Base-by-base conservation (phyloP, 1,139 yeast genomes). In the Taiozyma onychis region DNA sequence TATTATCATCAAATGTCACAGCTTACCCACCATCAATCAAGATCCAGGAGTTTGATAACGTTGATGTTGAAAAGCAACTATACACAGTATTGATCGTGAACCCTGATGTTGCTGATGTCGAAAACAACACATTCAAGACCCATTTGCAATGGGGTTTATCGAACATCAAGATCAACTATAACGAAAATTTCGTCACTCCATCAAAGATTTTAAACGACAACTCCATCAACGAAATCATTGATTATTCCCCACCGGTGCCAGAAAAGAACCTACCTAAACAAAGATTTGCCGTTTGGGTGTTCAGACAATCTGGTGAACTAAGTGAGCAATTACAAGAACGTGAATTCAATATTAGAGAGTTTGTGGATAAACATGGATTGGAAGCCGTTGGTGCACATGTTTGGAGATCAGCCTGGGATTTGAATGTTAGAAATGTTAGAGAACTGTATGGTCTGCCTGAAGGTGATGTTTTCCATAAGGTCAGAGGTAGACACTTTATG, bases 261-360 rank as follows among this genome's bases (percentile, higher is more conserved):
- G 98, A 91, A 65, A 88, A 88, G 70, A 93, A 95, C 66, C 76
- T 86, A 8, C 87, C 87, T 32, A 73, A 74, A 35, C 97, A 93
- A 69, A 81, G 99, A 68, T 85, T 87, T 51, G 83, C 89, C 51
- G 81, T 89, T 46, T 90, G 98, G 96, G 95, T 89, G 3, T 87
- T 90, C 69, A 82, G 90, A 69, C 98, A 93, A 68, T 55, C 62
- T 11, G 50, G 54, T 16, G 64, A 64, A 37, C 58, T 66, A 18
- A 51, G 59, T 21, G 59, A 60, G 9, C 58, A 54, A 22, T 30
- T 63, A 3, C 35, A 52, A 10, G 55, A 62, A 32, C 69, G 82
- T 56, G 63, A 71, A 48, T 93, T 93, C 63, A 80, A 89, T 61
- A 84, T 93, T 54, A 80, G 98, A 65, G 59, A 64, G 7, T 90